Base-by-base conservation (phyloP, 768 basidiomycete genomes). In the Tulasnella calospora region DNA sequence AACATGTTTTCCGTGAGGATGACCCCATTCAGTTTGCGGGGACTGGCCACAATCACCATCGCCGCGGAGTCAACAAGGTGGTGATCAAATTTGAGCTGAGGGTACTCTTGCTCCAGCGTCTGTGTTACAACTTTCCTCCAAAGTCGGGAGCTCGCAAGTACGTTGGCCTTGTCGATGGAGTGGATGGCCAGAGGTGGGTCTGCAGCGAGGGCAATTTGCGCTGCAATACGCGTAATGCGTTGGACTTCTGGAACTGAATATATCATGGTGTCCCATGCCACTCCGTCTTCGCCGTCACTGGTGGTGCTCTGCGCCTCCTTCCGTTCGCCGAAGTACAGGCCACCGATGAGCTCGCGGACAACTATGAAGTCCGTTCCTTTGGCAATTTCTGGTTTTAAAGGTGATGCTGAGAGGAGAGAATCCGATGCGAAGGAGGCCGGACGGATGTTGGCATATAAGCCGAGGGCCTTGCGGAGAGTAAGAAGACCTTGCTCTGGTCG, bases 101-200 rank as follows among this genome's bases (percentile, higher is more conserved):
- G 96, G 85, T 93, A 98, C 84, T 99, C 98, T 41, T 89, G 89
- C 72, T 88, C 85, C 81, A 98, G 84, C 1, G 93, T 91, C 83
- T 98, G 94, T 2, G 90, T 92, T 76, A 98, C 97, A 30, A 94
- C 93, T 84, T 92, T 95, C 78, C 98, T 87, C 98, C 98, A 99
- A 57, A 99, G 86, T 72, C 98, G 87, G 46, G 95, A 97, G 83
- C 90, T 94, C 33, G 98, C 98, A 77, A 99, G 90, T 30, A 99
- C 98, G 85, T 99, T 99, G 76, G 98, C 98, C 86, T 99, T 99
- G 88, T 99, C 98, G 84, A 99, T 88, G 0, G 95, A 97, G 85
- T 95, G 94, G 79, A 99, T 91, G 30, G 90, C 88, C 71, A 97
- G 88, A 27, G 96, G 95, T 5, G 98, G 98, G 83, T 92, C 88